Base-by-base conservation (phyloP, 805 yeast species). In the Candida boidinii region DNA sequence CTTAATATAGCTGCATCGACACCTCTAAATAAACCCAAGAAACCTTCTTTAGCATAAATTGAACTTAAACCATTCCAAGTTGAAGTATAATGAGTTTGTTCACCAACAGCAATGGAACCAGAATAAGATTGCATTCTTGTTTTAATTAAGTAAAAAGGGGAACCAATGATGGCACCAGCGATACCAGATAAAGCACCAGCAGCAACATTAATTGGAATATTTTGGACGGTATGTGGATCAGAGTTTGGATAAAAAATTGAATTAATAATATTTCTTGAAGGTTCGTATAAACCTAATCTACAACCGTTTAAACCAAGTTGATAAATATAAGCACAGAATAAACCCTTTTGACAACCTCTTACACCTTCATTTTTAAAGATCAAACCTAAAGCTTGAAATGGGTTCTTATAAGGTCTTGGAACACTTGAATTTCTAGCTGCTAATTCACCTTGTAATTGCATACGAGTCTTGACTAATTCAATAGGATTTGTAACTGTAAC, bases 81-180 rank as follows among this genome's bases (percentile, higher is more conserved):
- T 30, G 78, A 73, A 23, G 58, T 73, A 58, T 92, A 92, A 57
- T 82, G 83, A 0, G 97, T 86, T 57, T 92, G 98, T 49, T 87
- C 90, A 31, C 98, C 98, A 30, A 88, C 77, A 29, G 75, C 66
- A 38, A 79, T 62, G 15, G 54, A 51, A 3, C 62, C 49, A 13
- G 95, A 81, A 57, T 75, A 92, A 2, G 96, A 82, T 63, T 92
- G 98, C 94, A 92, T 85, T 65, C 98, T 73, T 2, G 96, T 94
- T 62, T 92, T 92, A 44, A 92, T 76, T 44, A 92, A 70, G 54
- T 84, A 92, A 51, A 92, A 72, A 9, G 98, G 98, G 3, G 95
- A 85, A 4, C 96, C 95, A 24, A 83, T 47, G 19, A 81, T 60
- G 13, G 96, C 96, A 37, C 97, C 98, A 28, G 86, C 77, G 16